Base-by-base conservation (phyloP, 768 basidiomycete species). In the Boletus vermiculosoides region DNA sequence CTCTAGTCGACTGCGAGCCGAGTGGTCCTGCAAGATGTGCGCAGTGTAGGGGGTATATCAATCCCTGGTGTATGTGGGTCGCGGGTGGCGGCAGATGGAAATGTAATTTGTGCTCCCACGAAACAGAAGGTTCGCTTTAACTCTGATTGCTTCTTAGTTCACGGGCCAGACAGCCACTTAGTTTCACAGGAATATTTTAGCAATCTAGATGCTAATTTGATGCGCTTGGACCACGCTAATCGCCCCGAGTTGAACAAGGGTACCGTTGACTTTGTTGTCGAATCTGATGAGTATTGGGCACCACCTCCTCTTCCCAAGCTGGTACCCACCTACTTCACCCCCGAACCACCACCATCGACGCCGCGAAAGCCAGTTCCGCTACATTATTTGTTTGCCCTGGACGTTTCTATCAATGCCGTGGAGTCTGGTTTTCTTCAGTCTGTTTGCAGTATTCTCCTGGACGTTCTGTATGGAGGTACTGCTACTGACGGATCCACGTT, bases 161-260 rank as follows among this genome's bases (percentile, higher is more conserved):
- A 40, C 42, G 45, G 25, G 22, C 55, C 61, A 55, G 51, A 60
- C 31, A 3, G 3, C 3, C 5, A 20, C 45, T 3, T 65, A 96
- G 95, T 97, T 47, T 76, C 82, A 12, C 71, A 85, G 12, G 87
- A 88, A 47, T 96, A 96, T 72, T 97, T 92, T 69, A 90, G 82
- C 61, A 87, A 88, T 61, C 76, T 98, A 36, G 92, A 94, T 61
- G 81, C 82, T 28, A 88, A 86, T 63, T 78, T 88, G 40, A 80
- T 88, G 65, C 82, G 94, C 31, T 73, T 92, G 45, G 95, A 98
- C 71, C 86, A 94, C 61, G 72, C 81, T 28, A 78, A 90, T 55
- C 84, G 94, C 9, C 91, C 89, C 18, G 97, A 99, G 71, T 76
- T 99, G 28, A 87, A 83, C 62, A 87, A 87, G 69, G 97, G 97